Evolutionary conservation across 208 protist genomes (phyloP), one percentile per base, ranked within the genome.

Genomic region (Wallacemonas sp.): DNA sequence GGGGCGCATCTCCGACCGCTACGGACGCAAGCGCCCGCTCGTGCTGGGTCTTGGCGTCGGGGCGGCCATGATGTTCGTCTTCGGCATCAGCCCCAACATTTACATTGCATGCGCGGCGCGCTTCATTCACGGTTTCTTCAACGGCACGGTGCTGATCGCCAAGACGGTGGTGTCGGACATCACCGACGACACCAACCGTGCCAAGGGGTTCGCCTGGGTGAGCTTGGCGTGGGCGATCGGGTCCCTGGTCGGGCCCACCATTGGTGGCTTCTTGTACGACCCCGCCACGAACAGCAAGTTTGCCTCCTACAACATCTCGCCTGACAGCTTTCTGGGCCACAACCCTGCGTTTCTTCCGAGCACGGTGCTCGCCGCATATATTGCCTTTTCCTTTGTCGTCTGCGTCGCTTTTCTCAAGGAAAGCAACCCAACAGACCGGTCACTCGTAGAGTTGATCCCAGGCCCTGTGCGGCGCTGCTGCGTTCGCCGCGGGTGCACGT

Each of bases 161-260:
- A 75, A 75, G 27, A 81, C 70, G 5, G 66, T 81, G 19, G 70
- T 81, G 43, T 63, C 75, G 2, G 75, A 81, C 43, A 76, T 81
- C 29, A 81, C 75, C 19, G 75, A 81, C 54, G 58, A 66, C 32
- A 76, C 64, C 16, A 76, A 61, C 19, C 65, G 65, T 29, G 70
- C 74, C n/a, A 54, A 70, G 47, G 94, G 94, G 61, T 98, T 98
- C 67, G 94, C 96, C 34, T 97, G 97, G 58, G 93, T 98, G 29
- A 97, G 88, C 70, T 97, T 98, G 68, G 65, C 70, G 39, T 81
- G 75, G 75, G 70, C 70, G 24, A 34, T 76, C 17, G 75, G 75
- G 14, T 72, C 70, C 26, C 55, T 76, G 9, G 39, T 81, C 8
- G 75, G 75, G 11, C 69, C 68, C 5, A 61, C 61, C 32, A 62